Evolutionary conservation across 306 rosid genomes (phyloP).

Genomic region (Quercus engelmannii): DNA sequence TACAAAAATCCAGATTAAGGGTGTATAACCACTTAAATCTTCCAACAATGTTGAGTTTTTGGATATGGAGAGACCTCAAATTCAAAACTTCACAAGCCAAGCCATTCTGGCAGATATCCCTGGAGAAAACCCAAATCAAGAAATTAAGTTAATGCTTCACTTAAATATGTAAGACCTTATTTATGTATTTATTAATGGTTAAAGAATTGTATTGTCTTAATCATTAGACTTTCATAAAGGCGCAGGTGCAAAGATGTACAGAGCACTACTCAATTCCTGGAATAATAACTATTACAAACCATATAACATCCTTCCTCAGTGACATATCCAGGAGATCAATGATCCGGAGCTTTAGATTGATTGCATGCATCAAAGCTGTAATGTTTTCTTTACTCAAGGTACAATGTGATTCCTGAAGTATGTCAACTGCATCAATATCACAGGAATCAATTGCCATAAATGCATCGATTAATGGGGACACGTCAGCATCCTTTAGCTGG

Average conservation of each 20-base stretch:
- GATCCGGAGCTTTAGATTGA: constrained; percentile 64
- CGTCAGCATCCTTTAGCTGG: constrained; percentile 60
- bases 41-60: constrained; percentile 70
- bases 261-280: not conserved
- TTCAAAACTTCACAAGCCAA: constrained; percentile 70
- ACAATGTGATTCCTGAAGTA: constrained; percentile 52
- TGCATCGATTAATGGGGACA: constrained; percentile 56
- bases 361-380: constrained; percentile 61
- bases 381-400: constrained; percentile 51
- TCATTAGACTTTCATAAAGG: not conserved
- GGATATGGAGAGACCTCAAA: constrained; percentile 56
- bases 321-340: constrained; percentile 64
- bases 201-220: constrained; percentile 10
- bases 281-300: constrained; percentile 37
- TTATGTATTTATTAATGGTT: not conserved
- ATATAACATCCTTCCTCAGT: constrained; percentile 56
- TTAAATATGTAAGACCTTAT: constrained; percentile 3
- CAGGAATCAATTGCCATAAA: constrained; percentile 45
- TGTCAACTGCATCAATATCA: constrained; percentile 72
- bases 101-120: constrained; percentile 68
- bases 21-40: constrained; percentile 57
- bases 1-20: constrained; percentile 74
- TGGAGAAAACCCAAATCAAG: constrained; percentile 33
- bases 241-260: not conserved
- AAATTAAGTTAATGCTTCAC: not conserved